Evolutionary conservation across 768 basidiomycete species (phyloP).

Genomic region (Pluteus cervinus): DNA sequence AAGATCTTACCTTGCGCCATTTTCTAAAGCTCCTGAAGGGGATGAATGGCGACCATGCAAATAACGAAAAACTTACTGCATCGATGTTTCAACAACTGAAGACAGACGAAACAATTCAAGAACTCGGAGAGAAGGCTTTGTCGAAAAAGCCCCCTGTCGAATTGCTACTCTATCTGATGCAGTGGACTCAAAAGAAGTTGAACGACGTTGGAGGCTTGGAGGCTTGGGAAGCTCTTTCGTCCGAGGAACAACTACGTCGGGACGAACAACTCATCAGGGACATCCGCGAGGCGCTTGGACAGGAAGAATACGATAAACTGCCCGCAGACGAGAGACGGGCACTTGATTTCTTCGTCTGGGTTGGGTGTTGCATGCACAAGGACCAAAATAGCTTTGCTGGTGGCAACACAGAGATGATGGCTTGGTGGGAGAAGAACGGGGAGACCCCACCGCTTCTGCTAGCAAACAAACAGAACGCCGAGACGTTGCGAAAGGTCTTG

Average conservation of each 20-base stretch:
- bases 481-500: slow-evolving; percentile 9
- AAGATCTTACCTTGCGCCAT: too few species aligned
- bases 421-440: slow-evolving; percentile 17
- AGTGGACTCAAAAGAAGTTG: slow-evolving; percentile 16
- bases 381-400: slow-evolving; percentile 27
- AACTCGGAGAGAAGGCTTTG: slow-evolving; percentile 12
- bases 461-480: slow-evolving; percentile 22
- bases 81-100: slow-evolving; percentile 12
- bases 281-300: slow-evolving; percentile 14
- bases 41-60: slow-evolving; percentile 21
- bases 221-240: slow-evolving; percentile 16
- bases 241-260: slow-evolving; percentile 12
- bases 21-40: too few species aligned
- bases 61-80: slow-evolving; percentile 13
- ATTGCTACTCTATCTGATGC: slow-evolving; percentile 12
- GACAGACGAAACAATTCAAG: slow-evolving; percentile 6
- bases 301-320: slow-evolving; percentile 14
- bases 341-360: slow-evolving; percentile 25
- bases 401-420: slow-evolving; percentile 19
- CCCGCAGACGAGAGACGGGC: slow-evolving; percentile 10
- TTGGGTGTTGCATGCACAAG: slow-evolving; percentile 34
- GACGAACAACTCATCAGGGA: slow-evolving; percentile 12
- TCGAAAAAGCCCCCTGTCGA: slow-evolving; percentile 7
- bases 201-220: slow-evolving; percentile 17
- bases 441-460: slow-evolving; percentile 18